Percentiles rank a stretch among this genome's conserved stretches.
phyloP scores from a whole-genome alignment of 306 rosid species.

The Vigna mungo region DNA sequence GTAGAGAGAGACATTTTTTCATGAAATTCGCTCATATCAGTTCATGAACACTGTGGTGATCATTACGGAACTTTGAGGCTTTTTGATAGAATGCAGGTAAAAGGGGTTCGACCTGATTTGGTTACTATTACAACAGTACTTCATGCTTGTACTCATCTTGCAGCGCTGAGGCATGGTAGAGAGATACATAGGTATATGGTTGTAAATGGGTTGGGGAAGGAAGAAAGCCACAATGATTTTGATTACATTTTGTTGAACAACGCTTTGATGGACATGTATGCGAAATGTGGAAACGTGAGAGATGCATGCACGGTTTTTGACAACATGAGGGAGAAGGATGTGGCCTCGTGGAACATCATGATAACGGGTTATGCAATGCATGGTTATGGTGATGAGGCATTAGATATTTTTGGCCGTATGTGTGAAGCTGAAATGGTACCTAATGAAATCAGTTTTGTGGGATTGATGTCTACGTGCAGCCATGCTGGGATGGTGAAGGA shows the following conservation, averaged over 20 bases:
- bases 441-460: constrained; percentile 74
- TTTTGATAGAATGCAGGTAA: constrained; percentile 68
- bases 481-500: constrained; percentile 77
- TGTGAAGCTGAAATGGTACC: constrained; percentile 55
- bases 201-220: constrained; percentile 63
- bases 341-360: constrained; percentile 94
- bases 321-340: constrained; percentile 64
- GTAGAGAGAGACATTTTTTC: constrained; percentile 76
- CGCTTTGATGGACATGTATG: constrained; percentile 88
- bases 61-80: constrained; percentile 65
- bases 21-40: constrained; percentile 83
- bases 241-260: constrained; percentile 61
- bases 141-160: constrained; percentile 81
- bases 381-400: constrained; percentile 68
- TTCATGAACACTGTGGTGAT: constrained; percentile 69
- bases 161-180: constrained; percentile 79
- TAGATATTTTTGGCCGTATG: constrained; percentile 63
- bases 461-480: constrained; percentile 74
- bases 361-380: constrained; percentile 84
- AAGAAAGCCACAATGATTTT: constrained; percentile 28
- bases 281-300: constrained; percentile 85
- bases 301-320: constrained; percentile 67
- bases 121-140: constrained; percentile 71
- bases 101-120: constrained; percentile 69
- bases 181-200: constrained; percentile 77